Conservation (phyloP, 2,329 filamentous ascomycete genomes). For the Lasiodiplodia theobromae region DNA sequence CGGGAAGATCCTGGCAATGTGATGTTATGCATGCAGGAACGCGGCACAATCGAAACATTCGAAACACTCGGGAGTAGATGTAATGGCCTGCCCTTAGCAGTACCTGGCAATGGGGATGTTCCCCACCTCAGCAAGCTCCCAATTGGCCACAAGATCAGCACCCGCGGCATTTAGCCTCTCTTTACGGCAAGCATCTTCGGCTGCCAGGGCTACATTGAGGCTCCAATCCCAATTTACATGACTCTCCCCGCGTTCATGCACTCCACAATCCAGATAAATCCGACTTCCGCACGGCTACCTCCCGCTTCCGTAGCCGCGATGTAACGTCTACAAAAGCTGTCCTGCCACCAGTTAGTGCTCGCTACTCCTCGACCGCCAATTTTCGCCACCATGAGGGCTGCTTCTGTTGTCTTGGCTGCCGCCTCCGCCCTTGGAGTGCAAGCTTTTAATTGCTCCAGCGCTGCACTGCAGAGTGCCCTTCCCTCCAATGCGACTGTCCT, state of each 20-base stretch:
- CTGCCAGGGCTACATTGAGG: slow-evolving; percentile 7
- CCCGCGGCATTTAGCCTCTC: background rate
- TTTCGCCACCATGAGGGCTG: slow-evolving; percentile 23
- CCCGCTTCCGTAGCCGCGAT: background rate
- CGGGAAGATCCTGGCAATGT: background rate
- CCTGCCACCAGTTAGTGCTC: background rate
- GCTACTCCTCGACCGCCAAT: background rate
- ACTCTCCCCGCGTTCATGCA: slow-evolving; percentile 23
- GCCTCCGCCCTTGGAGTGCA: slow-evolving; percentile 28
- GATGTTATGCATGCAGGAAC: slow-evolving; percentile 11
- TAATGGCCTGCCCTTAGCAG: background rate
- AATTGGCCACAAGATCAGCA: slow-evolving; percentile 16
- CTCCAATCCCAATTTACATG: slow-evolving; percentile 21
- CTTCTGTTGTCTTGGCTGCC: slow-evolving; percentile 9
- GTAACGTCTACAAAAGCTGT: slow-evolving; percentile 11
- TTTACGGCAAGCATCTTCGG: slow-evolving; percentile 13
- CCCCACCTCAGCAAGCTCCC: background rate
- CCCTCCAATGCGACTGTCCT: slow-evolving; percentile 46
- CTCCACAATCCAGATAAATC: slow-evolving; percentile 17
- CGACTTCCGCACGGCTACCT: slow-evolving; percentile 1
- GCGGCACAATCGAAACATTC: background rate
- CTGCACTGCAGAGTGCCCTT: slow-evolving; percentile 44
- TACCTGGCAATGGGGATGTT: background rate
- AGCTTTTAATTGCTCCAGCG: slow-evolving; percentile 43
- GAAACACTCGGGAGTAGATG: background rate